Evolutionary conservation across 2,329 filamentous ascomycete species (phyloP).

Genomic region (Fusarium nurragi): DNA sequence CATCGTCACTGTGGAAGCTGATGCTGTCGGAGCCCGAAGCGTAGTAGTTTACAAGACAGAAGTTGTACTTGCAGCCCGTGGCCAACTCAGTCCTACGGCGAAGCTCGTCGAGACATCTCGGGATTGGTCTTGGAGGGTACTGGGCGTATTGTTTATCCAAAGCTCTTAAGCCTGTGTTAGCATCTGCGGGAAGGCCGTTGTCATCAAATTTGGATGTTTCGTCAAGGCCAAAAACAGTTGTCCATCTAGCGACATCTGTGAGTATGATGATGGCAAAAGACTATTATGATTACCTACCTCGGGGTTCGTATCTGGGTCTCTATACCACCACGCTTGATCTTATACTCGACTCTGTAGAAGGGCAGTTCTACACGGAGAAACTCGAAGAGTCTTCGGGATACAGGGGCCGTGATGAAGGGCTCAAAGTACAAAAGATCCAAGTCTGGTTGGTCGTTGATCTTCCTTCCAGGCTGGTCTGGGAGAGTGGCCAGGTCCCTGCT

Average conservation of each 20-base stretch:
- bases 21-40: slow-evolving; percentile 81
- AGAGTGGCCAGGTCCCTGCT: slow-evolving; percentile 53
- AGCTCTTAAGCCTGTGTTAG: slow-evolving; percentile 52
- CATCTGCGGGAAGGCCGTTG: slow-evolving; percentile 55
- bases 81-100: slow-evolving; percentile 70
- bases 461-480: slow-evolving; percentile 62
- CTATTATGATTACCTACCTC: slow-evolving; percentile 47
- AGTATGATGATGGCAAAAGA: background rate
- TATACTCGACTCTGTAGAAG: slow-evolving; percentile 80
- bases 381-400: slow-evolving; percentile 69
- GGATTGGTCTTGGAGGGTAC: slow-evolving; percentile 74
- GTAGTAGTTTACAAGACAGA: slow-evolving; percentile 86
- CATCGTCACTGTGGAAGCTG: slow-evolving; percentile 82
- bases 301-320: slow-evolving; percentile 69
- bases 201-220: slow-evolving; percentile 70
- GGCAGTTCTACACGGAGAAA: slow-evolving; percentile 77
- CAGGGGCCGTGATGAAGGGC: slow-evolving; percentile 70
- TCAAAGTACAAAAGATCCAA: slow-evolving; percentile 80
- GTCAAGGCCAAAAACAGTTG: slow-evolving; percentile 67
- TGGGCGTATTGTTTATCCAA: slow-evolving; percentile 63
- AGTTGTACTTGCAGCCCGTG: slow-evolving; percentile 76
- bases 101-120: slow-evolving; percentile 72
- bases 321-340: slow-evolving; percentile 71
- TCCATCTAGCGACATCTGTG: slow-evolving; percentile 49
- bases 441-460: slow-evolving; percentile 73